Percentiles rank a stretch among this genome's conserved stretches.
phyloP scores from a whole-genome alignment of 2,329 filamentous ascomycete species.

The Aspergillus sp. region DNA sequence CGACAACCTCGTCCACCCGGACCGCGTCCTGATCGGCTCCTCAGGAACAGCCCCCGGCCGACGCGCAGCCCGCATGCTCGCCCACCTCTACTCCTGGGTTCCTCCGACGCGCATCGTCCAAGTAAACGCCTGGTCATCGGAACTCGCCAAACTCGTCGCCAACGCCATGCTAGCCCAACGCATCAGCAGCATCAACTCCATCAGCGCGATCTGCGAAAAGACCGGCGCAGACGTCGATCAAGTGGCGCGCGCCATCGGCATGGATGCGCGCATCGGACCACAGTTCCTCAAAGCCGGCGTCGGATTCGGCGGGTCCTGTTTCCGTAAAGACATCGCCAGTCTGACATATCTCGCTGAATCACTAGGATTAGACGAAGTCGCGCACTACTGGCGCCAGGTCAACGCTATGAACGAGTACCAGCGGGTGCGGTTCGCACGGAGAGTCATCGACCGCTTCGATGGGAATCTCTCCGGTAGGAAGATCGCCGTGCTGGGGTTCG shows the following conservation, averaged over 20 bases:
- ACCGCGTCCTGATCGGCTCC: slow-evolving; percentile 75
- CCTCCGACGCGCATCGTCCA: slow-evolving; percentile 66
- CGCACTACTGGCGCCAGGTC: slow-evolving; percentile 73
- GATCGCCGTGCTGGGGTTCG: slow-evolving; percentile 71
- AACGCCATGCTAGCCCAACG: slow-evolving; percentile 81
- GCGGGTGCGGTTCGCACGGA: slow-evolving; percentile 66
- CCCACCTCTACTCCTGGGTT: slow-evolving; percentile 73
- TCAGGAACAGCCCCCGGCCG: slow-evolving; percentile 61
- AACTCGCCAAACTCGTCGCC: slow-evolving; percentile 75
- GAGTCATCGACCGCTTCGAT: slow-evolving; percentile 67
- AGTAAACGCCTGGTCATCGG: slow-evolving; percentile 75
- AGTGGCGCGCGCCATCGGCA: slow-evolving; percentile 66
- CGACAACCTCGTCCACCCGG: slow-evolving; percentile 68
- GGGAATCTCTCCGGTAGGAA: slow-evolving; percentile 71
- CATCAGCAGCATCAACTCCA: slow-evolving; percentile 77
- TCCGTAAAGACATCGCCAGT: slow-evolving; percentile 77
- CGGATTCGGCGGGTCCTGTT: slow-evolving; percentile 79
- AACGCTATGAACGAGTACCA: slow-evolving; percentile 77
- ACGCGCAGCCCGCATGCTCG: slow-evolving; percentile 64
- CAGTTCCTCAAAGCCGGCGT: slow-evolving; percentile 74
- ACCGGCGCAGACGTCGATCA: slow-evolving; percentile 76
- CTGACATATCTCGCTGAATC: slow-evolving; percentile 73
- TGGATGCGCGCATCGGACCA: slow-evolving; percentile 70
- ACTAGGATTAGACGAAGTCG: slow-evolving; percentile 69
- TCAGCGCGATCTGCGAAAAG: slow-evolving; percentile 77